Conservation (phyloP, 441 rosid species). For the Geranium incanum region DNA sequence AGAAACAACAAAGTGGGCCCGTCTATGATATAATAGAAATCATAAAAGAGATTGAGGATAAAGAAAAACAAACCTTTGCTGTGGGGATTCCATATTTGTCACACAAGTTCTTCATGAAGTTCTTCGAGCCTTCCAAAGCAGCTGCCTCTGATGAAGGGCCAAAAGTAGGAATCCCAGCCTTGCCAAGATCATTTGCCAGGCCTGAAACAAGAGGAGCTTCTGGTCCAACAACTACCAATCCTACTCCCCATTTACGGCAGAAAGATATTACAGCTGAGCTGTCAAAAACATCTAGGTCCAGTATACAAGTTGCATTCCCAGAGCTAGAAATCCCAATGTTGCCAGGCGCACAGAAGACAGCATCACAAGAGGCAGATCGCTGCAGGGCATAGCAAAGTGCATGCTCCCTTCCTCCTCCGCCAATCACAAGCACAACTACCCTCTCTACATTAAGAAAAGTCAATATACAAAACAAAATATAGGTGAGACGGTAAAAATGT, state of each 20-base stretch:
- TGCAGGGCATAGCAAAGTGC: conserved; percentile 81
- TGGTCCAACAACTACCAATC: conserved; percentile 81
- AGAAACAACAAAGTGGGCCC: not conserved
- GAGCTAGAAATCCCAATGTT: conserved; percentile 76
- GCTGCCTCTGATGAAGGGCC: conserved; percentile 94
- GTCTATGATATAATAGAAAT: not conserved
- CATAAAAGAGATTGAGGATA: not conserved
- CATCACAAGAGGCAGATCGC: conserved; percentile 60
- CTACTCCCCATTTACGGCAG: conserved; percentile 53
- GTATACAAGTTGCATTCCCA: conserved; percentile 71
- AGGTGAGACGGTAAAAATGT: not conserved
- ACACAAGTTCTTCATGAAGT: conserved; percentile 84
- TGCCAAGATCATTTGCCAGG: conserved; percentile 59
- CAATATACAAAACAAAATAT: conserved; percentile 9
- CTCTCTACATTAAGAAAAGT: conserved; percentile 29
- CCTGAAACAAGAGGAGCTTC: conserved; percentile 91
- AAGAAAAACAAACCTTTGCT: conserved; percentile 53
- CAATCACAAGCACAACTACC: conserved; percentile 70
- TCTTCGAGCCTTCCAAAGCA: conserved; percentile 89
- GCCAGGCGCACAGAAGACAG: conserved; percentile 84
- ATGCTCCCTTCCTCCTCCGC: conserved; percentile 96
- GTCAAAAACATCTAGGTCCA: conserved; percentile 56
- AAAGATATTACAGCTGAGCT: conserved; percentile 59
- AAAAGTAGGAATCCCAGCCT: conserved; percentile 67
- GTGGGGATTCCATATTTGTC: conserved; percentile 81